phyloP scores from a whole-genome alignment of 164 flowering plant genomes.

The Kingdonia uniflora region DNA sequence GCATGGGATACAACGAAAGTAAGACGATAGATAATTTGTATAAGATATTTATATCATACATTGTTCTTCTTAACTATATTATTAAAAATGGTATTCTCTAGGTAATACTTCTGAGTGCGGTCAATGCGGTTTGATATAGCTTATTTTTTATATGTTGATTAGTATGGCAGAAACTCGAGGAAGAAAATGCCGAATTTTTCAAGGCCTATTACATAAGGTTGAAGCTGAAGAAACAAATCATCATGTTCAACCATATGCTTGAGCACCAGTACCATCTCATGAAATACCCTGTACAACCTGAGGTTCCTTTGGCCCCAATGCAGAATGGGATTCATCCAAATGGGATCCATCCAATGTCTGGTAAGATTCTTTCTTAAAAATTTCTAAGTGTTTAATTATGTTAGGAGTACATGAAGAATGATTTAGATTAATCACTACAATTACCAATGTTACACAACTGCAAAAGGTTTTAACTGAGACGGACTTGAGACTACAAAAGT shows the following conservation, averaged over 20 bases:
- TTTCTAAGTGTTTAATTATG: neutral
- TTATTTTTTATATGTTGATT: conserved; percentile 10
- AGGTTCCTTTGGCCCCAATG: conserved; percentile 77
- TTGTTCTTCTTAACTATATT: no score
- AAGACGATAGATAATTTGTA: no score
- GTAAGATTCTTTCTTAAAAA: conserved; percentile 13
- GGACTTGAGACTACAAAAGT: no score
- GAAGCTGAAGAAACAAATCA: conserved; percentile 86
- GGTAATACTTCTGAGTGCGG: no score
- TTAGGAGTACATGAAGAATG: neutral
- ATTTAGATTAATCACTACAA: no score
- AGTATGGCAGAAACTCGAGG: conserved; percentile 99
- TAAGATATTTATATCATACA: no score
- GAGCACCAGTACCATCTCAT: conserved; percentile 79
- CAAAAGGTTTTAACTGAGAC: no score
- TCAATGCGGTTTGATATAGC: conserved; percentile 3
- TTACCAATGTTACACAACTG: no score
- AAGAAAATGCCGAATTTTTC: conserved; percentile 96
- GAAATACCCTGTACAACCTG: conserved; percentile 64
- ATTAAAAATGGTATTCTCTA: no score
- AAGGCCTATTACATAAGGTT: conserved; percentile 89
- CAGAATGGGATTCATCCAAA: conserved; percentile 55
- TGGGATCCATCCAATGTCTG: conserved; percentile 70
- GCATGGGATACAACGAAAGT: no score
- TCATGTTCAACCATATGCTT: conserved; percentile 79